A percentile compares a stretch with the other conserved stretches of the same genome.
phyloP scores from a whole-genome alignment of 176 grass and related monocot species.

The Hsuehochloa calcarea region DNA sequence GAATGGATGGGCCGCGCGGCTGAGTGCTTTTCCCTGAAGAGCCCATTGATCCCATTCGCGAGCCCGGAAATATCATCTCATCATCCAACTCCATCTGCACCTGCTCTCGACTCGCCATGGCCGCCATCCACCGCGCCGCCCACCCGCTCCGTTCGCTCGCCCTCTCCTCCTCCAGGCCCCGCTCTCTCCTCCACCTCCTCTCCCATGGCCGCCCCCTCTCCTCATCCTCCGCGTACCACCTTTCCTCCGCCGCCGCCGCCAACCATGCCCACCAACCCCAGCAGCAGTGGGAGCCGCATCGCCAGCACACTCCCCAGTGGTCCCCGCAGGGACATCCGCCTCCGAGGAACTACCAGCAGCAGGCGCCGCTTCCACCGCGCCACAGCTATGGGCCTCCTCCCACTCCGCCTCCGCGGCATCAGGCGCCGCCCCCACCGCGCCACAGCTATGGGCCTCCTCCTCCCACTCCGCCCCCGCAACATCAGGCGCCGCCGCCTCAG shows the following conservation, averaged over 20 bases:
- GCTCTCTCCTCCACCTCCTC: constrained; percentile 41
- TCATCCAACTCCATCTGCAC: neutral
- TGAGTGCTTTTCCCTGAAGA: neutral
- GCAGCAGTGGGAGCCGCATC: constrained; percentile 21
- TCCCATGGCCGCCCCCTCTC: constrained; percentile 39
- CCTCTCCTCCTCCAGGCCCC: constrained; percentile 34
- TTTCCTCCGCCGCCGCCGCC: constrained; percentile 24
- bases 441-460: constrained; percentile 25
- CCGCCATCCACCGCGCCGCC: constrained; percentile 34
- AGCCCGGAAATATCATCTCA: constrained; percentile 30
- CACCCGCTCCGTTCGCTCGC: constrained; percentile 25
- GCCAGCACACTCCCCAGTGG: constrained; percentile 10
- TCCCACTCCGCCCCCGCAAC: constrained; percentile 7
- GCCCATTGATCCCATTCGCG: no score
- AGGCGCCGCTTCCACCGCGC: neutral
- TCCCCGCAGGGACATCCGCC: neutral
- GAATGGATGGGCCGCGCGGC: neutral
- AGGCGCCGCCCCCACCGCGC: neutral
- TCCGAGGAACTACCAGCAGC: constrained; percentile 22
- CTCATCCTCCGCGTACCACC: constrained; percentile 35
- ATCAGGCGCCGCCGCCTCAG: constrained; percentile 18
- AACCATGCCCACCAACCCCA: constrained; percentile 28
- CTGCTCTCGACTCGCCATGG: constrained; percentile 18
- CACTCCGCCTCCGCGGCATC: constrained; percentile 14
- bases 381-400: constrained; percentile 24